Percentiles rank a stretch among this genome's conserved stretches.
These are phyloP conservation scores for Hyaloperonospora arabidopsidis DNA, from an alignment of 352 stramenopile species.

Conservation along the genomic window DNA sequence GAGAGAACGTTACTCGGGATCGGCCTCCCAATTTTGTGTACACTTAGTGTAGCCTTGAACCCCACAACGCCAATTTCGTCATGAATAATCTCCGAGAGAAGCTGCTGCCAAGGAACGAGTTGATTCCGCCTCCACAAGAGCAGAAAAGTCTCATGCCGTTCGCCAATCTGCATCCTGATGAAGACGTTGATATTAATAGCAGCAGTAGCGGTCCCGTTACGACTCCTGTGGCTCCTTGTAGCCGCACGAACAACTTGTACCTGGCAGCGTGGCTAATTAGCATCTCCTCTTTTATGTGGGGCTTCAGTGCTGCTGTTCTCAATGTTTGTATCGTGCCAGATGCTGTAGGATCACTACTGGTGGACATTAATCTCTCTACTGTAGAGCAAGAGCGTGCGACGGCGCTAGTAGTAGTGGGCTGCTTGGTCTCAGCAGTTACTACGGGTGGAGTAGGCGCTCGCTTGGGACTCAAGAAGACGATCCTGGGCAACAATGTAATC, in stretches of 20 bases:
- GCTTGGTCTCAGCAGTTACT: slow-evolving; percentile 49
- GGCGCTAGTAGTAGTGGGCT: slow-evolving; percentile 65
- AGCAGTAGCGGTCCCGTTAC: not conserved
- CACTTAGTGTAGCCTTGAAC: not conserved
- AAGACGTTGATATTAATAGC: not conserved
- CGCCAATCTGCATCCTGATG: not conserved
- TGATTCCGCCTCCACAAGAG: slow-evolving; percentile 13
- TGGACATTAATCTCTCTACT: slow-evolving; percentile 65
- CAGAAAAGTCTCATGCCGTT: not conserved
- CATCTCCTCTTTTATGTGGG: slow-evolving; percentile 77
- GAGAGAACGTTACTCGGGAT: no score
- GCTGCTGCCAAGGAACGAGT: slow-evolving; percentile 25
- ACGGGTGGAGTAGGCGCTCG: slow-evolving; percentile 46
- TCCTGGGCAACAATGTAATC: slow-evolving; percentile 66
- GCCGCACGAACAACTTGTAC: slow-evolving; percentile 29
- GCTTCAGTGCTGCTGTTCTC: slow-evolving; percentile 55
- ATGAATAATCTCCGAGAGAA: slow-evolving; percentile 14
- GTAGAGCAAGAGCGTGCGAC: slow-evolving; percentile 68
- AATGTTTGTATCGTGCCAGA: slow-evolving; percentile 78
- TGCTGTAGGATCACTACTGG: slow-evolving; percentile 56
- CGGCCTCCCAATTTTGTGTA: not conserved
- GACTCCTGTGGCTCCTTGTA: slow-evolving; percentile 11
- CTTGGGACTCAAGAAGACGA: slow-evolving; percentile 55
- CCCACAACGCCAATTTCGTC: slow-evolving; percentile 9
- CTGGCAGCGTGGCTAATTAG: slow-evolving; percentile 54